Conservation (phyloP, 78 protist genomes). For the Dictyostelium citrinum region DNA sequence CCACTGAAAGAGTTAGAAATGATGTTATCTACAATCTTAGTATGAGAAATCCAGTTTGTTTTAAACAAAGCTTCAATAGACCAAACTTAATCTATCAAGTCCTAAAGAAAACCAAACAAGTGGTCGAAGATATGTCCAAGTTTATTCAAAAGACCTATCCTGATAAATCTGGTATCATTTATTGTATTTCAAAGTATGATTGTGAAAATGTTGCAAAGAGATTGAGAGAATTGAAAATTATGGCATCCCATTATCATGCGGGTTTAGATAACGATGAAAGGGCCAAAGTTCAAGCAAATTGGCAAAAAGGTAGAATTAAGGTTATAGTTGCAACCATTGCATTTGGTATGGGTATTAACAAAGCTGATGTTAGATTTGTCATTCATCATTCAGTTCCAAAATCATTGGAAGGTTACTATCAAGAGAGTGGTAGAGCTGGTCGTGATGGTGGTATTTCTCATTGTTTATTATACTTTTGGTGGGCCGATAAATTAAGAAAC, state of each 20-base stretch:
- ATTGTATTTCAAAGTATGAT: conserved; percentile 91
- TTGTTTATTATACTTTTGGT: conserved; percentile 84
- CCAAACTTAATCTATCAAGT: conserved; percentile 87
- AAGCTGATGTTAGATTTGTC: conserved; percentile 97
- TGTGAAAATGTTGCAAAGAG: conserved; percentile 84
- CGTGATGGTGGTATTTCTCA: conserved; percentile 90
- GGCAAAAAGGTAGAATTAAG: conserved; percentile 84
- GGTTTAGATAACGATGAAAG: conserved; percentile 78
- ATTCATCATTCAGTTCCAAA: conserved; percentile 98
- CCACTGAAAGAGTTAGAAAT: conserved; percentile 77
- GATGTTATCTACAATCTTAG: conserved; percentile 75
- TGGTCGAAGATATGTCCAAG: background rate
- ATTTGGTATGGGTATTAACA: conserved; percentile 99
- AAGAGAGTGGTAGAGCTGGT: conserved; percentile 97
- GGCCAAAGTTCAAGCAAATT: conserved; percentile 72
- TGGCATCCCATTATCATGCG: conserved; percentile 89
- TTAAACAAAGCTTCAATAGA: conserved; percentile 92
- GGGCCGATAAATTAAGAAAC: conserved; percentile 63
- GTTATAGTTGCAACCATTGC: conserved; percentile 98
- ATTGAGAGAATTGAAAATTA: conserved; percentile 16
- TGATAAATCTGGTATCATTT: conserved; percentile 93
- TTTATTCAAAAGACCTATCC: conserved; percentile 21
- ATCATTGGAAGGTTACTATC: conserved; percentile 97
- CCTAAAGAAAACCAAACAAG: conserved; percentile 17
- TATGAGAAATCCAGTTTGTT: conserved; percentile 37